phyloP scores from a whole-genome alignment of 108 stramenopile species.

The Craspedostauros australis region DNA sequence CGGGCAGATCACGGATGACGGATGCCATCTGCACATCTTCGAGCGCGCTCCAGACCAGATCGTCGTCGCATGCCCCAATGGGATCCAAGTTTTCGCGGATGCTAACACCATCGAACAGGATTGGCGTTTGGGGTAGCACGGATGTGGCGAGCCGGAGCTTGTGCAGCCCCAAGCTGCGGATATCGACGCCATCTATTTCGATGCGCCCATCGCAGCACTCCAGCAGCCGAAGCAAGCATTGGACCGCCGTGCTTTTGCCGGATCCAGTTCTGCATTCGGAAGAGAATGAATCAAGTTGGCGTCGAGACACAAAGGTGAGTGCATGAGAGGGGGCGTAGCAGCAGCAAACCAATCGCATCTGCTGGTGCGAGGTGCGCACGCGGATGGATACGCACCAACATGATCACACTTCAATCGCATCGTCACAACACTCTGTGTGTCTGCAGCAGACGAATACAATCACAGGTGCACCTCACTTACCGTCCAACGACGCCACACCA shows the following conservation, averaged over 20 bases:
- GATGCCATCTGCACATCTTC: constrained; percentile 57
- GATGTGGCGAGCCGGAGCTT: constrained; percentile 61
- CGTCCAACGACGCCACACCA: constrained; percentile 80
- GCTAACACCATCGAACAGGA: constrained; percentile 71
- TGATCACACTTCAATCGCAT: no score
- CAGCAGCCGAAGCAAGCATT: constrained; percentile 50
- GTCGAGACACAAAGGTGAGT: no score
- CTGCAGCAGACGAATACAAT: no score
- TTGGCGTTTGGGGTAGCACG: constrained; percentile 80
- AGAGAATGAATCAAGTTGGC: no score
- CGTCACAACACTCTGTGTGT: no score
- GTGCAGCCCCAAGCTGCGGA: constrained; percentile 54
- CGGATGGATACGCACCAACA: no score
- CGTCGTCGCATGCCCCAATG: constrained; percentile 30
- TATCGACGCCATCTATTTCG: constrained; percentile 70
- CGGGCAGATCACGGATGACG: constrained; percentile 20
- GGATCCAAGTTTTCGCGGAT: constrained; percentile 84
- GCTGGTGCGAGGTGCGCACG: no score
- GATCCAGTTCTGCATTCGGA: not conserved
- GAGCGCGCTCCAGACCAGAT: constrained; percentile 36
- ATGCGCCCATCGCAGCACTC: constrained; percentile 58
- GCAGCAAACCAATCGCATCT: no score
- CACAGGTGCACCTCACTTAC: no score
- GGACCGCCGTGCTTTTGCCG: constrained; percentile 53
- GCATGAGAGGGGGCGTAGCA: not conserved